phyloP scores from a whole-genome alignment of 2,329 filamentous ascomycete genomes.

The Ustulina deusta region DNA sequence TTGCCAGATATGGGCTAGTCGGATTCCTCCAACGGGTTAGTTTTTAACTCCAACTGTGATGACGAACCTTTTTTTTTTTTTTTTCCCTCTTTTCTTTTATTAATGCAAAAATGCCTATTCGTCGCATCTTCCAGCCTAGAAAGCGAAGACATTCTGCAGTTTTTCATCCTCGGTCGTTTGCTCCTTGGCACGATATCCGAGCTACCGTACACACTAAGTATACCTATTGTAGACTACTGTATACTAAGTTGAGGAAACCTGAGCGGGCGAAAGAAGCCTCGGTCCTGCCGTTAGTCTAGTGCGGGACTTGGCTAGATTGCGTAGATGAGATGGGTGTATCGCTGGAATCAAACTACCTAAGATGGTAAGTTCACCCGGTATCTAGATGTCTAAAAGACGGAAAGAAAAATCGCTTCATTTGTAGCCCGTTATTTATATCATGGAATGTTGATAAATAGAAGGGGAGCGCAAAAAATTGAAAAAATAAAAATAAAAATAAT shows the following conservation, averaged over 20 bases:
- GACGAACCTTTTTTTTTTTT: too few relatives aligned
- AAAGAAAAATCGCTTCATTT: too few relatives aligned
- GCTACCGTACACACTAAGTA: not conserved
- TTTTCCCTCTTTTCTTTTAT: not conserved
- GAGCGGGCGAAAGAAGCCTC: not conserved
- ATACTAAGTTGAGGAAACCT: not conserved
- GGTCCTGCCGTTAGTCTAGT: not conserved
- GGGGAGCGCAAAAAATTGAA: too few relatives aligned
- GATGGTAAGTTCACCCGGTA: not conserved
- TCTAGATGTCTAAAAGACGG: too few relatives aligned
- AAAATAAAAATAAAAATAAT: too few relatives aligned
- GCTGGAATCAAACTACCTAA: not conserved
- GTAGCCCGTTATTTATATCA: too few relatives aligned
- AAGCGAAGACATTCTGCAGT: not conserved
- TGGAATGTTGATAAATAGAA: too few relatives aligned
- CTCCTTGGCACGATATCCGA: not conserved
- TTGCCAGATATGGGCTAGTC: not conserved
- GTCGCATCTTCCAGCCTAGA: not conserved
- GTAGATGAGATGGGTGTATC: not conserved
- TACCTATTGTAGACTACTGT: too few relatives aligned
- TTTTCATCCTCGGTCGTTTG: not conserved
- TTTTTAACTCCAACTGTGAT: not conserved
- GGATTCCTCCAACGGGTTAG: conserved; percentile 4
- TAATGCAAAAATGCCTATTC: not conserved
- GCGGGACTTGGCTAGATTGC: not conserved